Evolutionary conservation across 1,139 yeast genomes (phyloP).

Genomic region (Debaryomycetaceae sp.): DNA sequence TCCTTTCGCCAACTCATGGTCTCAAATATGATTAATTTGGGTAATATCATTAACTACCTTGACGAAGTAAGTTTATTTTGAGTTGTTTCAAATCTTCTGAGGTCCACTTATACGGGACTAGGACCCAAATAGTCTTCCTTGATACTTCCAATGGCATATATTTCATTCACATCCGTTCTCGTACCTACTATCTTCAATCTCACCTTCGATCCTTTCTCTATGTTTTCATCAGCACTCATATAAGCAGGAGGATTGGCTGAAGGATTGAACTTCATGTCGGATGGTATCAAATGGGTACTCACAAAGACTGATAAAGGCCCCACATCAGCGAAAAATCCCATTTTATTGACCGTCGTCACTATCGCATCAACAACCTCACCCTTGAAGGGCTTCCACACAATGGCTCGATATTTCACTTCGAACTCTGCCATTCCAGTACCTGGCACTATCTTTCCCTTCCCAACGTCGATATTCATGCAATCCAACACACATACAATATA

Average conservation of each 20-base stretch:
- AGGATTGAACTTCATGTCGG: slow-evolving; percentile 91
- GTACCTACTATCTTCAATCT: slow-evolving; percentile 96
- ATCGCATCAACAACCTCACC: slow-evolving; percentile 98
- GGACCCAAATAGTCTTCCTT: slow-evolving; percentile 97
- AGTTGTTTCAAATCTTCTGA: background rate
- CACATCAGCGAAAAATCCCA: slow-evolving; percentile 97
- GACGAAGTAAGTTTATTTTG: background rate
- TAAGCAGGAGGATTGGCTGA: slow-evolving; percentile 99
- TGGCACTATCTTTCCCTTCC: slow-evolving; percentile 89
- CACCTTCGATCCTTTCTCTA: slow-evolving; percentile 90
- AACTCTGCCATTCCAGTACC: slow-evolving; percentile 93
- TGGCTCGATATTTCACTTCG: slow-evolving; percentile 93
- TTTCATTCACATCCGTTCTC: slow-evolving; percentile 94
- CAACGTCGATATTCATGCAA: slow-evolving; percentile 92
- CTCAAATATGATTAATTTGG: too few species aligned
- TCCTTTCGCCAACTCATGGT: too few species aligned
- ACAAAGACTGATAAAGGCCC: slow-evolving; percentile 96
- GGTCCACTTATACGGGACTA: slow-evolving; percentile 35
- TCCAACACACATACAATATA: slow-evolving; percentile 95
- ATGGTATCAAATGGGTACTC: slow-evolving; percentile 90
- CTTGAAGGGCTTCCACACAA: slow-evolving; percentile 97
- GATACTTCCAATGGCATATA: slow-evolving; percentile 95
- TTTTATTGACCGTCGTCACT: slow-evolving; percentile 89
- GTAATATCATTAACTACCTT: too few species aligned
- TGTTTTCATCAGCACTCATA: slow-evolving; percentile 90